A percentile compares a stretch with the other conserved stretches of the same genome.
Conservation (phyloP, 2,329 filamentous ascomycete genomes). For the Calonectria hongkongensis region DNA sequence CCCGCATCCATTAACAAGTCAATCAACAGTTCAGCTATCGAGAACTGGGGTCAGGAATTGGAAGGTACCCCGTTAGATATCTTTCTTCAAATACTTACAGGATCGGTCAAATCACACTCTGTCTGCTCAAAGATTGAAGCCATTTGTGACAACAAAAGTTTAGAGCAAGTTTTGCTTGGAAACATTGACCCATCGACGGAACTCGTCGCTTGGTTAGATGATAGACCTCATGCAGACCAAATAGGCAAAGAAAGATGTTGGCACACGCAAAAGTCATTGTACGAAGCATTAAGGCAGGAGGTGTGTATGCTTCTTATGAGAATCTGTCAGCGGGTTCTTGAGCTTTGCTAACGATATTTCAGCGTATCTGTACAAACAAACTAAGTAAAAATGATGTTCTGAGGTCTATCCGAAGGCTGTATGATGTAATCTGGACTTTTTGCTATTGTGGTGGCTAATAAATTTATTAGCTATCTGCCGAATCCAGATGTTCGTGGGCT, state of each 20-base stretch:
- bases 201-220: neutral
- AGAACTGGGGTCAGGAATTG: neutral
- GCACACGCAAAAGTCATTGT: neutral
- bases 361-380: neutral
- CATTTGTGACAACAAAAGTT: neutral
- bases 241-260: neutral
- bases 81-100: neutral
- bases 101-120: neutral
- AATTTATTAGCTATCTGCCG: neutral
- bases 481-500: neutral
- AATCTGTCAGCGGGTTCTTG: too few species aligned
- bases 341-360: neutral
- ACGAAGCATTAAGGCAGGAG: neutral
- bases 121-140: neutral
- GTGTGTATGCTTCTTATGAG: neutral
- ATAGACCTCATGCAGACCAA: neutral
- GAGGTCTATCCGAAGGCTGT: neutral
- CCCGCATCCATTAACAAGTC: neutral
- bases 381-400: neutral
- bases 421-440: neutral
- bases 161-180: neutral
- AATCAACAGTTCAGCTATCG: neutral
- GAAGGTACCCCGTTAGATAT: neutral
- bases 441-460: neutral
- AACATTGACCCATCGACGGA: neutral